A percentile compares a stretch with the other conserved stretches of the same genome.
Conservation (phyloP, 306 rosid species). For the Pyrus communis region DNA sequence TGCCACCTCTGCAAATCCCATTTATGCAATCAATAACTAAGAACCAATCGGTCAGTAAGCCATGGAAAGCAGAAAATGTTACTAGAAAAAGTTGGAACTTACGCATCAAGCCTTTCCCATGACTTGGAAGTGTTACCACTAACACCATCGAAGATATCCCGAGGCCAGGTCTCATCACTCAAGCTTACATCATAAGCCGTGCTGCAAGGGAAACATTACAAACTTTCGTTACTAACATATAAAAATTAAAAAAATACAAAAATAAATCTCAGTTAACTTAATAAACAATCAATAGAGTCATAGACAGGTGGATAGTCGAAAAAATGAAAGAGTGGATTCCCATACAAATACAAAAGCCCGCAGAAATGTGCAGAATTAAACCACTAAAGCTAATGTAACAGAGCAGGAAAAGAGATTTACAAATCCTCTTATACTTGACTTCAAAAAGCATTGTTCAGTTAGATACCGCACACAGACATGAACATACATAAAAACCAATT, state of each 20-base stretch:
- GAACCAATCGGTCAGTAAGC: conserved; percentile 2
- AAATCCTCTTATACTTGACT: not conserved
- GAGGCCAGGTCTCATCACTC: conserved; percentile 76
- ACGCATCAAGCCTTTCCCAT: conserved; percentile 98
- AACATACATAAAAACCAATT: not conserved
- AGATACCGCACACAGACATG: not conserved
- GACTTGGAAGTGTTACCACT: conserved; percentile 69
- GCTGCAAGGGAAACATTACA: conserved; percentile 30
- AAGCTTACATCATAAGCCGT: conserved; percentile 86
- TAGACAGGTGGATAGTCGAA: not conserved
- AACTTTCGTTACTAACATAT: not conserved
- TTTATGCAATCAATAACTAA: not conserved
- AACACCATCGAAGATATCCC: conserved; percentile 46
- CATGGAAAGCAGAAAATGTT: conserved; percentile 7
- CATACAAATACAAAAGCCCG: not conserved
- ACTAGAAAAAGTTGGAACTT: conserved; percentile 23
- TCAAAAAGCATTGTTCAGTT: not conserved
- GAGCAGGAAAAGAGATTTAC: not conserved
- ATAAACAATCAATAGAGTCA: not conserved
- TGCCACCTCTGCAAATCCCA: conserved; percentile 52
- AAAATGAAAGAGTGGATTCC: not conserved
- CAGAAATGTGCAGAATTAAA: not conserved
- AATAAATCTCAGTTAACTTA: not conserved
- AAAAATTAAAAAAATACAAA: not conserved
- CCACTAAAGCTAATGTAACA: not conserved